Evolutionary conservation across 2,329 filamentous ascomycete species (phyloP).

Genomic region (Gremmenia infestans): DNA sequence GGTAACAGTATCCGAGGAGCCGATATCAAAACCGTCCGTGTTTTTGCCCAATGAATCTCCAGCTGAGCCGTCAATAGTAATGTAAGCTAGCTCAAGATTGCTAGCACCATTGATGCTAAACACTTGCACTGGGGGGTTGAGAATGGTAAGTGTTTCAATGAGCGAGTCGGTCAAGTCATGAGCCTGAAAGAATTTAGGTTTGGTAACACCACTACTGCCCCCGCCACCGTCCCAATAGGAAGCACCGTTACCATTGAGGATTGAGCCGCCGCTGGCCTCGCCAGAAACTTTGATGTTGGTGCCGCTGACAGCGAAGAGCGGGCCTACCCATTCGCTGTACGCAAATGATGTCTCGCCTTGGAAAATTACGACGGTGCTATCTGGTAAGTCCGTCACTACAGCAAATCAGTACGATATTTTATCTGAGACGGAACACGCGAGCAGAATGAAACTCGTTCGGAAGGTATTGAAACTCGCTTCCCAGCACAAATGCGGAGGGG

Average conservation of each 20-base stretch:
- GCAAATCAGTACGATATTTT: neutral
- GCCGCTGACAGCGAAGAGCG: slow-evolving; percentile 57
- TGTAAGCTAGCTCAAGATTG: slow-evolving; percentile 40
- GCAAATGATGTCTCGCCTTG: slow-evolving; percentile 61
- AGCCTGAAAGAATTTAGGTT: slow-evolving; percentile 58
- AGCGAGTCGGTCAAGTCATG: slow-evolving; percentile 45
- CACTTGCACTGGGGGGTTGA: slow-evolving; percentile 48
- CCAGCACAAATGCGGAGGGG: no score
- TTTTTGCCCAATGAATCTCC: slow-evolving; percentile 44
- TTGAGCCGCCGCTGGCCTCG: no score
- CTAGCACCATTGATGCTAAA: slow-evolving; percentile 35
- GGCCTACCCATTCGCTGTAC: slow-evolving; percentile 60
- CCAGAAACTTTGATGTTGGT: slow-evolving; percentile 43
- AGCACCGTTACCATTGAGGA: slow-evolving; percentile 50
- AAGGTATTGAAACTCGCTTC: neutral
- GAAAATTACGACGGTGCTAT: slow-evolving; percentile 47
- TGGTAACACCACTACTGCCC: slow-evolving; percentile 50
- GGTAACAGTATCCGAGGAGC: slow-evolving; percentile 38
- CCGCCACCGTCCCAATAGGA: slow-evolving; percentile 59
- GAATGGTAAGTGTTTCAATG: slow-evolving; percentile 44
- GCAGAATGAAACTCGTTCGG: neutral
- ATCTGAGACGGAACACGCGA: neutral
- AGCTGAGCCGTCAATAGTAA: slow-evolving; percentile 52
- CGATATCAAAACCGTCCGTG: slow-evolving; percentile 51
- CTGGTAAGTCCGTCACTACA: slow-evolving; percentile 15